Percentiles rank a stretch among this genome's conserved stretches.
Evolutionary conservation across 148 eudicot species (phyloP).

Genomic region (Camellia granthamiana): DNA sequence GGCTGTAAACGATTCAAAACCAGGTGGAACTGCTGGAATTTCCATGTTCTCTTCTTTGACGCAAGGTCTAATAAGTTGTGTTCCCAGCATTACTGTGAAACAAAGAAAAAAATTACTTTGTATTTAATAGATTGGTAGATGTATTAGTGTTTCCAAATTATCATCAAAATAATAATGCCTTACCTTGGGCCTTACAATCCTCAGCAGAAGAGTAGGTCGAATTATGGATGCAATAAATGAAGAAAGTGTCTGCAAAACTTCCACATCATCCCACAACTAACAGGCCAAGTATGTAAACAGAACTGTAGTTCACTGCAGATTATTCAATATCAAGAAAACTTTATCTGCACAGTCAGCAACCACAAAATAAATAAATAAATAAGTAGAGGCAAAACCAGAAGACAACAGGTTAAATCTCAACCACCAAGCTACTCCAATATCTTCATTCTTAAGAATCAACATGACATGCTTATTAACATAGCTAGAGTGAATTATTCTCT

Average conservation of each 20-base stretch:
- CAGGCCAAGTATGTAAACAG: background rate
- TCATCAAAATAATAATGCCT: constrained; percentile 13
- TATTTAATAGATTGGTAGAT: background rate
- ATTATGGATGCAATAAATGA: background rate
- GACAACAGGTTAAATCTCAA: background rate
- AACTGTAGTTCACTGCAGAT: background rate
- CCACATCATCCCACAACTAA: constrained; percentile 1
- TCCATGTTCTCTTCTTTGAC: constrained; percentile 77
- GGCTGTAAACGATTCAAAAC: constrained; percentile 75
- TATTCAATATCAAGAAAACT: background rate
- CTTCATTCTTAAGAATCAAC: background rate
- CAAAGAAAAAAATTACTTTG: constrained; percentile 2
- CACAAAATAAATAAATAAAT: background rate
- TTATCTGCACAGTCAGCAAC: background rate
- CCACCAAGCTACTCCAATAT: background rate
- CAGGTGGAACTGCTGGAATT: constrained; percentile 81
- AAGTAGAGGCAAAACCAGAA: background rate
- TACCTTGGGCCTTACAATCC: background rate
- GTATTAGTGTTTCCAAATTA: background rate
- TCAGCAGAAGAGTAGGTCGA: background rate
- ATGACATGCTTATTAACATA: no score
- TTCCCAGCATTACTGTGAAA: constrained; percentile 61
- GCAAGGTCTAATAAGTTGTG: constrained; percentile 61
- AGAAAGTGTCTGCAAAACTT: background rate
- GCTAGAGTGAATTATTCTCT: background rate